These are phyloP conservation scores for Trametes hirsuta DNA, from an alignment of 1,284 basidiomycete species.

Conservation along the genomic window DNA sequence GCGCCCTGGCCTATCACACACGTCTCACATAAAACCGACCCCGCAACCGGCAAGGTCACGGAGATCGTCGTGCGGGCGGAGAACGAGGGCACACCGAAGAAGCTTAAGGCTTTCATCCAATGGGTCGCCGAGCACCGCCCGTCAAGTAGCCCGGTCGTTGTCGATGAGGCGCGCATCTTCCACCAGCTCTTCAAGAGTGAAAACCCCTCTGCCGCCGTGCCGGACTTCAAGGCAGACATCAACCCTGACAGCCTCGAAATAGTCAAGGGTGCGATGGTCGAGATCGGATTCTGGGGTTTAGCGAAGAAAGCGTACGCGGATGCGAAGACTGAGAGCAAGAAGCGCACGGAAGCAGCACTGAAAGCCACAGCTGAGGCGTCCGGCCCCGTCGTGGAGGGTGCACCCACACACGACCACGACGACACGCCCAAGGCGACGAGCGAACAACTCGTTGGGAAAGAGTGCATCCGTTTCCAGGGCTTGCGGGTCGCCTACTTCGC, in stretches of 20 bases:
- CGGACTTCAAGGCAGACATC: constrained; percentile 79
- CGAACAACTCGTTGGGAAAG: constrained; percentile 88
- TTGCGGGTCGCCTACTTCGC: constrained; percentile 96
- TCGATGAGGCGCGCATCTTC: constrained; percentile 94
- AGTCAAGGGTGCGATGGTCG: constrained; percentile 81
- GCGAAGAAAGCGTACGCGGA: constrained; percentile 71
- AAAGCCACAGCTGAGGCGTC: constrained; percentile 46
- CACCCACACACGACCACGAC: constrained; percentile 43
- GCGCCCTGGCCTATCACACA: constrained; percentile 97
- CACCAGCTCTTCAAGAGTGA: constrained; percentile 94
- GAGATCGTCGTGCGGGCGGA: constrained; percentile 86
- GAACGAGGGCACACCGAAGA: constrained; percentile 64
- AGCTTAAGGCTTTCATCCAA: constrained; percentile 96
- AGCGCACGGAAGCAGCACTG: constrained; percentile 67
- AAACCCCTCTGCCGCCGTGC: constrained; percentile 74
- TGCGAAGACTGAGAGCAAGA: constrained; percentile 69
- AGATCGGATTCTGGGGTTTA: constrained; percentile 88
- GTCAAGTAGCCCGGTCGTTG: constrained; percentile 78
- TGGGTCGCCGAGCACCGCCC: constrained; percentile 92
- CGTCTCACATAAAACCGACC: constrained; percentile 82
- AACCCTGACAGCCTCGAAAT: constrained; percentile 82
- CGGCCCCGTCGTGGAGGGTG: constrained; percentile 22
- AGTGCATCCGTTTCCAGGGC: constrained; percentile 96
- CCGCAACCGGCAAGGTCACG: constrained; percentile 68
- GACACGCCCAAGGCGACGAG: constrained; percentile 72